Evolutionary conservation across 2,329 filamentous ascomycete genomes (phyloP).

Genomic region (Trichothecium sympodiale): DNA sequence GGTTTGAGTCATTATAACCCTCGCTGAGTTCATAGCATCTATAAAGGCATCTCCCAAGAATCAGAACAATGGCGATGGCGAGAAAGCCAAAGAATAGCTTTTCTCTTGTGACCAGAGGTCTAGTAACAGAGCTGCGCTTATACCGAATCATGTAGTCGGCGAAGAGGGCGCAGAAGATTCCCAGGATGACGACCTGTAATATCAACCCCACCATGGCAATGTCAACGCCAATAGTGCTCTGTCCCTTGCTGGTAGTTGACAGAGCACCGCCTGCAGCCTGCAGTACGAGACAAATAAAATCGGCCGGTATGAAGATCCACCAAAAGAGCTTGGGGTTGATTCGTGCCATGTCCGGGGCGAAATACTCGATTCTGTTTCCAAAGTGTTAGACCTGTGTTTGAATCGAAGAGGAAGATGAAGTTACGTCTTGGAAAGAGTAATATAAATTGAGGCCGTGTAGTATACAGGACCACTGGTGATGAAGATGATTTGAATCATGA

Average conservation of each 20-base stretch:
- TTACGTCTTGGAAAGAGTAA: constrained; percentile 38
- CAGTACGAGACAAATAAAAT: constrained; percentile 41
- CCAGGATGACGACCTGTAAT: constrained; percentile 46
- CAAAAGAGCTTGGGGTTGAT: constrained; percentile 28
- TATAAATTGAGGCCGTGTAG: constrained; percentile 51
- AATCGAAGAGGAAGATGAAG: constrained; percentile 2
- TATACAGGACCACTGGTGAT: constrained; percentile 29
- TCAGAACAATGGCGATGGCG: constrained; percentile 41
- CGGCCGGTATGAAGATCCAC: constrained; percentile 39
- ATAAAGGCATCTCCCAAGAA: constrained; percentile 51
- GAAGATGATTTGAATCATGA: constrained; percentile 49
- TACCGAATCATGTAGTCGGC: constrained; percentile 35
- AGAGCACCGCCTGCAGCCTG: constrained; percentile 45
- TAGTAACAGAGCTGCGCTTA: constrained; percentile 11
- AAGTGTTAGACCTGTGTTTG: no score
- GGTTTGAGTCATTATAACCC: constrained; percentile 41
- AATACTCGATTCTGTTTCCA: constrained; percentile 23
- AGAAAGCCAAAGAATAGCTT: constrained; percentile 40
- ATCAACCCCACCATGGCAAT: constrained; percentile 37
- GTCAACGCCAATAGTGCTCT: constrained; percentile 28
- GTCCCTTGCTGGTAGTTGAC: constrained; percentile 30
- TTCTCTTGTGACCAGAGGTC: constrained; percentile 12
- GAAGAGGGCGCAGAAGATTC: constrained; percentile 36
- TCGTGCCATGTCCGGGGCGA: constrained; percentile 26
- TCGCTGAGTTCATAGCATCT: constrained; percentile 53